Conservation (phyloP, 768 basidiomycete genomes). For the Xerocomus spinulosus region DNA sequence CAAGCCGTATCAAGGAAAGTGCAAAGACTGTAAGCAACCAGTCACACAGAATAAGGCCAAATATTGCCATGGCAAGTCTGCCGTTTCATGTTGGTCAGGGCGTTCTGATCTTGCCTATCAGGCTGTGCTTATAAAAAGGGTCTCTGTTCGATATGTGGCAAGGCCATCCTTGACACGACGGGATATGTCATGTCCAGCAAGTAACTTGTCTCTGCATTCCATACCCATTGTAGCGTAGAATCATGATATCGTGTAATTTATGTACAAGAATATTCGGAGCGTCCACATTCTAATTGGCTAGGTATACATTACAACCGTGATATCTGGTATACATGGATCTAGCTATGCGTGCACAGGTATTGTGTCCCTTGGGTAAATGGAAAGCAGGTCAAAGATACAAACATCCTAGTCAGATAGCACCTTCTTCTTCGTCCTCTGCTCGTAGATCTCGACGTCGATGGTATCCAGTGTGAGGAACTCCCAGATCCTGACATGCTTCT, state of each 20-base stretch:
- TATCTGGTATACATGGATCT: too few species aligned
- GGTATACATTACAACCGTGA: too few species aligned
- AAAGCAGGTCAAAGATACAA: background rate
- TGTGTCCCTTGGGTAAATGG: conserved; percentile 6
- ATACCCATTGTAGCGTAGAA: conserved; percentile 24
- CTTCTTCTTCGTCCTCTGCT: conserved; percentile 39
- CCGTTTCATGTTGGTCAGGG: conserved; percentile 2
- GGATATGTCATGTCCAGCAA: conserved; percentile 86
- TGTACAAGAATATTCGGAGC: background rate
- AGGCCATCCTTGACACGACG: conserved; percentile 77
- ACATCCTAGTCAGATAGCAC: conserved; percentile 19
- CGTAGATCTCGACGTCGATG: conserved; percentile 82
- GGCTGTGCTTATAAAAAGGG: conserved; percentile 89
- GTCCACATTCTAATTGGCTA: too few species aligned
- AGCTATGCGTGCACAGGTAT: background rate
- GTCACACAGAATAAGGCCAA: conserved; percentile 84
- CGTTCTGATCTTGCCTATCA: conserved; percentile 26
- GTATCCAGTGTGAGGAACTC: conserved; percentile 82
- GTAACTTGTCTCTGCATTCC: conserved; percentile 29
- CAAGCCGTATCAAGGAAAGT: conserved; percentile 82
- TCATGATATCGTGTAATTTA: conserved; percentile 20
- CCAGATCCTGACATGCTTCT: conserved; percentile 75
- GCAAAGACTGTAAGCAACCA: conserved; percentile 82
- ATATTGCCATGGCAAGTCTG: conserved; percentile 74
- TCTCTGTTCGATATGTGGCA: conserved; percentile 83